Percentiles rank a stretch among this genome's conserved stretches.
Conservation (phyloP, 148 eudicot species). For the Rhododendron ovatum region DNA sequence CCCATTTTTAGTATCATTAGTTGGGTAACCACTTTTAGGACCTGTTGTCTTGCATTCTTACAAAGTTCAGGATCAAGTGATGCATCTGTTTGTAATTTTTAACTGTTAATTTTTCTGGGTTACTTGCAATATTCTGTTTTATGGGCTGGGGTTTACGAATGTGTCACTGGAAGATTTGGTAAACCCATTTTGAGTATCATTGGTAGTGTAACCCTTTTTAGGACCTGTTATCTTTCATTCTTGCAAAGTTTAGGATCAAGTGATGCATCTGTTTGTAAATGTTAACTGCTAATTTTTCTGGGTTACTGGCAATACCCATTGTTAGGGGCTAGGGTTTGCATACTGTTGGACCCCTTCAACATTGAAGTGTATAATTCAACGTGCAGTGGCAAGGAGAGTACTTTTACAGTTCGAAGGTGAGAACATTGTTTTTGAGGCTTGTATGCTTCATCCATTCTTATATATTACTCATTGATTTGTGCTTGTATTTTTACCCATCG, state of each 20-base stretch:
- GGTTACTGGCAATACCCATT: not conserved
- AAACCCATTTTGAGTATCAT: not conserved
- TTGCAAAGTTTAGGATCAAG: not conserved
- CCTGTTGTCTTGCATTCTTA: not conserved
- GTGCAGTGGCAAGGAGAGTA: not conserved
- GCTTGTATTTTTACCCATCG: not conserved
- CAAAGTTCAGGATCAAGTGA: not conserved
- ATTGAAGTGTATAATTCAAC: not conserved
- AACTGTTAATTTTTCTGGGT: not conserved
- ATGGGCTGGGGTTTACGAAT: not conserved
- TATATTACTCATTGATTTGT: not conserved
- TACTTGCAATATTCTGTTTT: not conserved
- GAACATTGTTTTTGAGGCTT: not conserved
- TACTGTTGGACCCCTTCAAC: not conserved
- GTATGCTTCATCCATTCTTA: not conserved
- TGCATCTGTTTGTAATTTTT: not conserved
- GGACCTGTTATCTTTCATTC: not conserved
- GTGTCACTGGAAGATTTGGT: not conserved
- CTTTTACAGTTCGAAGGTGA: not conserved
- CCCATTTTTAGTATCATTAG: not conserved
- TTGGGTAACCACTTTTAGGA: not conserved
- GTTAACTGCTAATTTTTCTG: not conserved
- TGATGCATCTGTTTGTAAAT: not conserved
- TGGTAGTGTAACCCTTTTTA: not conserved
- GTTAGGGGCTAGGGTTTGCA: constrained; percentile 10